Evolutionary conservation across 805 yeast genomes (phyloP).

Genomic region (Tetrapisispora pingtungensis): DNA sequence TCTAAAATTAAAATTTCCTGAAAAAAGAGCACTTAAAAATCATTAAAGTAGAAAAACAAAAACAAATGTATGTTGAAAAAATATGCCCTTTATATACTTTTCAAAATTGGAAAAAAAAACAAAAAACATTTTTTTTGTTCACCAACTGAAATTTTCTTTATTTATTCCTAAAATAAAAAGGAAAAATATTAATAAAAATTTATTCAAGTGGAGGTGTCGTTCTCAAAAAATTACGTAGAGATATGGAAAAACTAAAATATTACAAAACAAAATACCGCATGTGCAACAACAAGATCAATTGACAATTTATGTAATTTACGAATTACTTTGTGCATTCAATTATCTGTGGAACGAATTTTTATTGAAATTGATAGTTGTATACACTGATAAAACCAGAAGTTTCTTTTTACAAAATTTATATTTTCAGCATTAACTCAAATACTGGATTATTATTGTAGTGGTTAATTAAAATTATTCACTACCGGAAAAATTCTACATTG

Average conservation of each 20-base stretch:
- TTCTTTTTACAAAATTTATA: no score
- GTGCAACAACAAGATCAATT: not conserved
- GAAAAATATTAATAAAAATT: no score
- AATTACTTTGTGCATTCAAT: no score
- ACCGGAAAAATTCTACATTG: not conserved
- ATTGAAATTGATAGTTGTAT: no score
- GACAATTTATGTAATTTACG: not conserved
- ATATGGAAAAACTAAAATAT: not conserved
- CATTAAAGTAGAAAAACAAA: not conserved
- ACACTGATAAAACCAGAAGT: no score
- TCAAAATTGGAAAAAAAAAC: not conserved
- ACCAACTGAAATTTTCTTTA: no score
- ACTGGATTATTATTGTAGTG: not conserved
- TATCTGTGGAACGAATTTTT: no score
- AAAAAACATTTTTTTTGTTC: no score
- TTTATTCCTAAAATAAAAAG: no score
- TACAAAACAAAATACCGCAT: not conserved
- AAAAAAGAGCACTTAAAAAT: not conserved
- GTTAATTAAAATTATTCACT: not conserved
- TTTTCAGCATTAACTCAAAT: no score
- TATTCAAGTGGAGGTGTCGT: conserved; percentile 1
- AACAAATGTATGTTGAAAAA: not conserved
- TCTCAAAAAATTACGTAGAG: not conserved
- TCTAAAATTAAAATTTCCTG: not conserved
- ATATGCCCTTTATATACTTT: not conserved